Evolutionary conservation across 768 basidiomycete genomes (phyloP), one percentile per base, ranked within the genome.

Genomic region (Coprinopsis strossmayeri): DNA sequence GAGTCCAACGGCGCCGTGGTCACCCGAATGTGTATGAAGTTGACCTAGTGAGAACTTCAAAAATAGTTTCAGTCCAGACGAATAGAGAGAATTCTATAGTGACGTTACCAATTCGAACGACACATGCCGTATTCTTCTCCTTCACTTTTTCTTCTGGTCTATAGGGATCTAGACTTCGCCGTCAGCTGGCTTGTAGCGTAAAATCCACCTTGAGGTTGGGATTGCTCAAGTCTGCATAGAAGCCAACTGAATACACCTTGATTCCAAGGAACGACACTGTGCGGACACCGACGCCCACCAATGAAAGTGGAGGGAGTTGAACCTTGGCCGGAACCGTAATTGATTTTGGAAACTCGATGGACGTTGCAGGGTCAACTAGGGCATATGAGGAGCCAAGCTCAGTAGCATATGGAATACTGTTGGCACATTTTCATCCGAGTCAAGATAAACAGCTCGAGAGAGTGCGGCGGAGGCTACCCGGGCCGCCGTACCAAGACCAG

Each of bases 241-340:
- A 91, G 1, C 79, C 93, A 27, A 91, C 81, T 10, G 86, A 87
- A 65, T 96, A 96, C 13, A 95, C 92, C 60, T 89, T 82, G 54
- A 96, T 78, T 5, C 83, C 76, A 32, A 95, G 71, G 65, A 96
- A 92, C 12, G 91, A 91, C 25, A 96, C 91, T 0, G 84, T 89
- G 43, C 93, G 74, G 32, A 92, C 90, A 20, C 93, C 93, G 1
- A 91, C 69, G 4, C 93, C 93, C 17, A 96, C 67, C 3, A 95
- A 75, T 10, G 80, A 76, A 57, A 89, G 77, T 1, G 75, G 65
- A 7, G 86, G 79, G 4, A 79, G 64, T 9, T 78, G 74, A 13
- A 77, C 64, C 56, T 81, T 85, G 26, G 85, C 78, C 17, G 82
- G 81, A 18, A 88, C 72, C 15, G 60, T 72, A 20, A 91, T 68